Evolutionary conservation across 2,329 filamentous ascomycete species (phyloP).

Genomic region (Colletotrichum gigasporum): DNA sequence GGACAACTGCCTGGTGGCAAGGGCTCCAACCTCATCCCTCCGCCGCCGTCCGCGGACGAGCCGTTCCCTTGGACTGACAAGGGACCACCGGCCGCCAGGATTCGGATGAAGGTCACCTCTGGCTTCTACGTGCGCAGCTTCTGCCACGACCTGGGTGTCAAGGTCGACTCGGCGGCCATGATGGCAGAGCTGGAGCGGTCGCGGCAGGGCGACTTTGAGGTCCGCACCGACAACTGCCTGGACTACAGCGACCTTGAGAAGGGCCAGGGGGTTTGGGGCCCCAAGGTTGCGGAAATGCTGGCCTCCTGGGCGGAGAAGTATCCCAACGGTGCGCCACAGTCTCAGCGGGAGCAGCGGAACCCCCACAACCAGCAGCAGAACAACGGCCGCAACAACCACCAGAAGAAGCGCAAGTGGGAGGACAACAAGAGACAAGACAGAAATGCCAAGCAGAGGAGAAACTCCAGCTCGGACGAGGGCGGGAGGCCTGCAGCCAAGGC

Average conservation of each 20-base stretch:
- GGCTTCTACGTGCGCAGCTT: constrained; percentile 97
- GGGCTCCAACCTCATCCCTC: constrained; percentile 64
- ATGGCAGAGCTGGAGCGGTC: constrained; percentile 88
- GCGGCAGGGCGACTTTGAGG: constrained; percentile 81
- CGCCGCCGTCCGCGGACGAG: constrained; percentile 54
- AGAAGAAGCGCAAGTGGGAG: constrained; percentile 29
- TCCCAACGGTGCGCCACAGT: constrained; percentile 36
- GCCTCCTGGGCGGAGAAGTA: constrained; percentile 48
- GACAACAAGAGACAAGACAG: constrained; percentile 17
- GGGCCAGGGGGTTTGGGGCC: constrained; percentile 85
- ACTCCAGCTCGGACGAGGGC: constrained; percentile 31
- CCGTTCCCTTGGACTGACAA: constrained; percentile 68
- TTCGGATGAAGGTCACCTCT: constrained; percentile 92
- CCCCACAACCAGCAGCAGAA: constrained; percentile 25
- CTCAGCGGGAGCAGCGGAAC: constrained; percentile 29
- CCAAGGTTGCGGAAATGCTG: constrained; percentile 68
- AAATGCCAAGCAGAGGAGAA: constrained; percentile 25
- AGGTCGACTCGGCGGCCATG: constrained; percentile 81
- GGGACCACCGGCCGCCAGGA: constrained; percentile 78
- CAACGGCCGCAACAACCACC: constrained; percentile 29
- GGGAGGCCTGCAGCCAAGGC: constrained; percentile 13
- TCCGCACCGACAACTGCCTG: constrained; percentile 76
- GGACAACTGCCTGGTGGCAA: constrained; percentile 59
- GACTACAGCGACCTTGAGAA: constrained; percentile 80
- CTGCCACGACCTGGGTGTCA: constrained; percentile 88